These are phyloP conservation scores for Oemleria cerasiformis DNA, from an alignment of 306 rosid genomes.

Conservation along the genomic window DNA sequence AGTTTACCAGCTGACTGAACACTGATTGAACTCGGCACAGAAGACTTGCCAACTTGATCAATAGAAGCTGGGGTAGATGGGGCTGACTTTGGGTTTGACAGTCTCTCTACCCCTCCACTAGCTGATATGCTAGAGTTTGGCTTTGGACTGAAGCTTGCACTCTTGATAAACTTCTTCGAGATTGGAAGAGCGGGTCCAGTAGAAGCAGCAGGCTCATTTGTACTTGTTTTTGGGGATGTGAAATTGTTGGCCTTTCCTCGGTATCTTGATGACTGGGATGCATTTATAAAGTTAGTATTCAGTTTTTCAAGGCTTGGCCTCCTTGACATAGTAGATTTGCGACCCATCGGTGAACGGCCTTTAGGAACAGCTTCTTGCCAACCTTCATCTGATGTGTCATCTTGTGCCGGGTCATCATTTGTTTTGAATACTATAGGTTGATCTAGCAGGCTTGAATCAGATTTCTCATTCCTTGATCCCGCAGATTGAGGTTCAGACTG, in stretches of 20 bases:
- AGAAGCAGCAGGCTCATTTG: slow-evolving; percentile 50
- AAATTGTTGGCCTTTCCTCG: slow-evolving; percentile 60
- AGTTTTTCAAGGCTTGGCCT: slow-evolving; percentile 90
- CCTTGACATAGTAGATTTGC: slow-evolving; percentile 73
- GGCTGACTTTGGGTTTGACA: slow-evolving; percentile 62
- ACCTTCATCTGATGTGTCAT: slow-evolving; percentile 78
- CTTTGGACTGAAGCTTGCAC: slow-evolving; percentile 83
- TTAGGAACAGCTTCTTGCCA: slow-evolving; percentile 99
- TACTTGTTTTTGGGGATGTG: slow-evolving; percentile 52
- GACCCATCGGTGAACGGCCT: slow-evolving; percentile 68
- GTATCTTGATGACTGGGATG: slow-evolving; percentile 64
- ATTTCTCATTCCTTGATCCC: slow-evolving; percentile 46
- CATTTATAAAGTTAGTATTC: slow-evolving; percentile 69
- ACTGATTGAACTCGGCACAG: slow-evolving; percentile 41
- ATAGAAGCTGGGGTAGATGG: slow-evolving; percentile 56
- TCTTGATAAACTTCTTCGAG: slow-evolving; percentile 59
- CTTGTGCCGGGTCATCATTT: slow-evolving; percentile 44
- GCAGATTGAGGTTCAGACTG: slow-evolving; percentile 51
- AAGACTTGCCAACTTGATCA: slow-evolving; percentile 56
- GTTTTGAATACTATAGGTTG: slow-evolving; percentile 30
- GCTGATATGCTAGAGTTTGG: slow-evolving; percentile 36
- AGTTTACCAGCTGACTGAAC: slow-evolving; percentile 77
- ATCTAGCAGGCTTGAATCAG: slow-evolving; percentile 47
- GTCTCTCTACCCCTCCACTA: slow-evolving; percentile 46
- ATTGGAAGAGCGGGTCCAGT: slow-evolving; percentile 46